Percentiles rank a stretch among this genome's conserved stretches.
Evolutionary conservation across 495 filamentous ascomycete species (phyloP).

Genomic region (Annulohypoxylon bovei): DNA sequence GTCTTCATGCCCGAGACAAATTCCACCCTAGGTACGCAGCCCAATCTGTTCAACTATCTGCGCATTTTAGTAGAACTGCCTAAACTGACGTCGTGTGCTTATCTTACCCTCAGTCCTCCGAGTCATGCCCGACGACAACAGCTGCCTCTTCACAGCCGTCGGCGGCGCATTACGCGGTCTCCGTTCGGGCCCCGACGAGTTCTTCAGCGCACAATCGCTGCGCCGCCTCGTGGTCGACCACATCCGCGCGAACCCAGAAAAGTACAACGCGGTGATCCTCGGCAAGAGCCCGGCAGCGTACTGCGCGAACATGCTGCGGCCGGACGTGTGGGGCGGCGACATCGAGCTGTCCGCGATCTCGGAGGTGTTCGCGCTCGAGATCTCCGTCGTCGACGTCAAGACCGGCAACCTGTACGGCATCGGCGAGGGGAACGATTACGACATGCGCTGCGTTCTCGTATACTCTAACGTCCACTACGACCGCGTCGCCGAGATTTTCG

Average conservation of each 20-base stretch:
- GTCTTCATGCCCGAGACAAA: constrained; percentile 36
- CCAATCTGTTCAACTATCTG: constrained; percentile 10
- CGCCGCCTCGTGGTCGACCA: constrained; percentile 82
- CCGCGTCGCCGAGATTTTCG: constrained; percentile 79
- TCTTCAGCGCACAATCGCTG: constrained; percentile 68
- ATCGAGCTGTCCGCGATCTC: constrained; percentile 90
- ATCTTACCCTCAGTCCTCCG: constrained; percentile 75
- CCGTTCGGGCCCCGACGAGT: constrained; percentile 60
- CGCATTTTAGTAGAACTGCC: neutral
- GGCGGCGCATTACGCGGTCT: constrained; percentile 71
- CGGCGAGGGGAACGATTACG: constrained; percentile 72
- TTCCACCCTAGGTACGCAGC: constrained; percentile 35
- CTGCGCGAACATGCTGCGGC: constrained; percentile 82
- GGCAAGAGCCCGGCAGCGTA: constrained; percentile 80
- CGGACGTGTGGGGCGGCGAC: constrained; percentile 88
- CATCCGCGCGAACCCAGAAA: constrained; percentile 76
- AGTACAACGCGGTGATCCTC: constrained; percentile 79
- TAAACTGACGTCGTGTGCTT: neutral
- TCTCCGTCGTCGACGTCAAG: constrained; percentile 80
- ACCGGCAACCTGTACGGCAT: constrained; percentile 70
- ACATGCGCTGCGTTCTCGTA: constrained; percentile 79
- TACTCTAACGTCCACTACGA: constrained; percentile 98
- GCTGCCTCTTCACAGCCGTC: constrained; percentile 92
- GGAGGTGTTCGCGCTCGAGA: constrained; percentile 86
- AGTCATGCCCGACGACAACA: constrained; percentile 98